Evolutionary conservation across 208 protist species (phyloP).

Genomic region (Phytomonas francai): DNA sequence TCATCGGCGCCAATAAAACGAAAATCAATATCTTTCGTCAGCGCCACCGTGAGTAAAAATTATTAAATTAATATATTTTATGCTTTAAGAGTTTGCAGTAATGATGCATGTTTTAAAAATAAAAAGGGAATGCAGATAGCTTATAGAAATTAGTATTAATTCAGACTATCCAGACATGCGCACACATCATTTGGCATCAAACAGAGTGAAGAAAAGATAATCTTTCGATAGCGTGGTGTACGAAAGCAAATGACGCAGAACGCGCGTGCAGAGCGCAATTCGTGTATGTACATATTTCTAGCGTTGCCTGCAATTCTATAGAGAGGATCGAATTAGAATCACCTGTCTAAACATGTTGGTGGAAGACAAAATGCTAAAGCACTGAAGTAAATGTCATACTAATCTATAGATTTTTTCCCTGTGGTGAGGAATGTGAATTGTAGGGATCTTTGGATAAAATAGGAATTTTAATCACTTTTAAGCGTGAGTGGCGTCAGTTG

Average conservation of each 20-base stretch:
- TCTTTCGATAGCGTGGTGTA: not conserved
- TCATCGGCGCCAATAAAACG: conserved; percentile 40
- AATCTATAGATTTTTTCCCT: not conserved
- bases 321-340: not conserved
- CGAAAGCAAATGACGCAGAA: not conserved
- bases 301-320: not conserved
- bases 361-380: not conserved
- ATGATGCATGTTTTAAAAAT: conserved; percentile 9
- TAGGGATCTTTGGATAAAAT: not conserved
- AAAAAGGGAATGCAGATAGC: conserved; percentile 11
- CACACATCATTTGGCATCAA: not conserved
- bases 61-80: conserved; percentile 6
- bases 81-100: not conserved
- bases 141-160: conserved; percentile 8
- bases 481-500: conserved; percentile 2
- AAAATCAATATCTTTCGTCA: conserved; percentile 74
- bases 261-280: not conserved
- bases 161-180: not conserved
- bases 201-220: not conserved
- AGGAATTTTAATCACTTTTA: conserved; percentile 3
- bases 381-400: not conserved
- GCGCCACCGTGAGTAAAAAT: conserved; percentile 34
- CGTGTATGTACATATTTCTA: conserved; percentile 1
- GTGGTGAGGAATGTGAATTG: not conserved
- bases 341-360: not conserved